phyloP scores from a whole-genome alignment of 257 asterid genomes.

The Lycium ferocissimum region DNA sequence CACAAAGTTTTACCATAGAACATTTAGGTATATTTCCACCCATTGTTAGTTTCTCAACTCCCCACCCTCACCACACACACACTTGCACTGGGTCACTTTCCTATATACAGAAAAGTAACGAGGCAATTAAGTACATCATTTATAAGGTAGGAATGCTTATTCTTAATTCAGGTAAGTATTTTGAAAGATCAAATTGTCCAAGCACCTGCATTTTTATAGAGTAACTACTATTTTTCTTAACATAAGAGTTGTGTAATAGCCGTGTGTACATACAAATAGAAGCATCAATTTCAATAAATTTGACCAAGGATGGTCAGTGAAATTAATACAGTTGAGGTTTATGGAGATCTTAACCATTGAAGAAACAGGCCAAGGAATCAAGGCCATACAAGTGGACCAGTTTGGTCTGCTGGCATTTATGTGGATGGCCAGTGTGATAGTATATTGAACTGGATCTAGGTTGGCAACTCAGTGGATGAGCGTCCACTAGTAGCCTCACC shows the following conservation, averaged over 20 bases:
- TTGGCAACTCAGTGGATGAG: conserved; percentile 28
- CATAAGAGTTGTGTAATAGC: too few relatives aligned
- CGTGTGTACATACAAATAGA: not conserved
- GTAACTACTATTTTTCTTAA: not conserved
- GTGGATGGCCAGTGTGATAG: not conserved
- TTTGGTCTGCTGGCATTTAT: conserved; percentile 11
- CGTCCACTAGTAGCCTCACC: not conserved
- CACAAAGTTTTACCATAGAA: not conserved
- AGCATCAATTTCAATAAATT: not conserved
- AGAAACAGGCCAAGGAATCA: not conserved
- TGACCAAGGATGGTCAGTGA: not conserved
- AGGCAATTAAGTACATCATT: conserved; percentile 1
- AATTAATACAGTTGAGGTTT: not conserved
- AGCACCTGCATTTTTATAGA: not conserved
- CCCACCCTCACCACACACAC: not conserved
- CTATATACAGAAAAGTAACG: not conserved
- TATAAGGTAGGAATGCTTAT: not conserved
- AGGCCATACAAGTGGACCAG: conserved; percentile 22
- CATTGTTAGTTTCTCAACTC: not conserved
- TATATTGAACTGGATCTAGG: conserved; percentile 26
- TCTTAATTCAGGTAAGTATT: not conserved
- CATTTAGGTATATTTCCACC: not conserved
- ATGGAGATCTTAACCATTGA: not conserved
- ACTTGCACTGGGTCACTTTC: not conserved
- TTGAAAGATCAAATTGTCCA: not conserved